Evolutionary conservation across 306 rosid genomes (phyloP).

Genomic region (Castanea sativa): DNA sequence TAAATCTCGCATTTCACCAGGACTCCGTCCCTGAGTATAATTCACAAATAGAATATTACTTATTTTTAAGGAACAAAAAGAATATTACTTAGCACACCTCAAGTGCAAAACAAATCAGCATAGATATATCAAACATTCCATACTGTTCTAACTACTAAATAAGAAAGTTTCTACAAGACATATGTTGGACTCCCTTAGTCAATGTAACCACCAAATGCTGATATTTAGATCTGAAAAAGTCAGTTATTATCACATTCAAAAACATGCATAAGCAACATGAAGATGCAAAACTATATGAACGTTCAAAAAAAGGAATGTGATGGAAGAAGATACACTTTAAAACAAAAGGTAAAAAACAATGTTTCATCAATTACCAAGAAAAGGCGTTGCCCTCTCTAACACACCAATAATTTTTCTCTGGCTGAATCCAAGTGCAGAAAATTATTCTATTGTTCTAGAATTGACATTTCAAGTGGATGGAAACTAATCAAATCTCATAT

Average conservation of each 20-base stretch:
- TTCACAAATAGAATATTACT: not conserved
- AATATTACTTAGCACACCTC: not conserved
- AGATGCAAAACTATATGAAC: not conserved
- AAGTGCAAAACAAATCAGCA: slow-evolving; percentile 6
- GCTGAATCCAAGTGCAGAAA: not conserved
- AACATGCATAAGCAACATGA: not conserved
- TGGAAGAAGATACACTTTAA: not conserved
- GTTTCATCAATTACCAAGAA: slow-evolving; percentile 6
- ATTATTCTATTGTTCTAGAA: not conserved
- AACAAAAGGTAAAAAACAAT: not conserved
- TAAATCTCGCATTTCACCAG: slow-evolving; percentile 83
- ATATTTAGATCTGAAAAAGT: slow-evolving; percentile 10
- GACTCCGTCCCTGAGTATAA: slow-evolving; percentile 70
- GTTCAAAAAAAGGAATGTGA: slow-evolving; percentile 3
- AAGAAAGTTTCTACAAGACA: not conserved
- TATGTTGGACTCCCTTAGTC: not conserved
- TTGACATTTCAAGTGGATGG: not conserved
- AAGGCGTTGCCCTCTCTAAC: not conserved
- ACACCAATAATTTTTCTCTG: not conserved
- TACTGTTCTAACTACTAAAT: slow-evolving; percentile 10
- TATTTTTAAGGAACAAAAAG: not conserved
- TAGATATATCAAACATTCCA: slow-evolving; percentile 11
- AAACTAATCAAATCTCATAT: not conserved
- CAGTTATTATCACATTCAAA: slow-evolving; percentile 15
- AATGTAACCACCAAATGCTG: slow-evolving; percentile 7